Evolutionary conservation across 768 basidiomycete genomes (phyloP), one percentile per base, ranked within the genome.

Genomic region (Leccinum ochraceum): DNA sequence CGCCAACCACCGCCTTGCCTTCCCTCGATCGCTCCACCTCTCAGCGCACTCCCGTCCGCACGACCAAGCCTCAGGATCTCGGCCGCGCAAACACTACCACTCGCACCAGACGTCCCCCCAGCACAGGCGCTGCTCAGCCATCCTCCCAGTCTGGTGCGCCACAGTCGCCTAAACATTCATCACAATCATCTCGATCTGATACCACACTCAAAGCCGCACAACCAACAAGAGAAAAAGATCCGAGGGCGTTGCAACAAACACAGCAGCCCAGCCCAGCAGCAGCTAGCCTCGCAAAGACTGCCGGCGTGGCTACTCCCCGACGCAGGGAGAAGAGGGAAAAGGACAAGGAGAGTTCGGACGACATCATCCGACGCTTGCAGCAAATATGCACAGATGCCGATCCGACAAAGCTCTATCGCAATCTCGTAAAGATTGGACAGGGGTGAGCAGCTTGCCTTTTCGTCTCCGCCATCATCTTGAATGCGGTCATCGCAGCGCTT

Each of bases 361-460:
- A 98, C 68, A 94, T 98, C 61, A 89, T 98, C 62, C 89, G 87
- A 67, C 86, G 95, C 17, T 75, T 99, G 66, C 89, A 93, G 71
- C 88, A 89, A 69, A 98, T 99, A 69, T 99, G 97, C 70, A 96
- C 96, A 2, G 94, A 97, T 71, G 95, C 94, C 5, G 97, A 99
- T 75, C 97, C 97, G 30, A 98, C 95, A 37, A 86, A 86, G 74
- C 77, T 98, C 37, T 98, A 98, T 71, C 83, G 95, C 60, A 95
- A 85, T 69, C 81, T 98, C 48, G 88, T 93, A 76, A 98, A 98
- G 84, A 97, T 98, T 70, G 97, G 96, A 44, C 96, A 98, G 75
- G 97, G 96, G 94, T 96, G 67, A 70, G 90, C 77, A 0, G 22
- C 37, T 32, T 36, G 1, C 22, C 34, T 16, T 22, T 32, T 28